These are phyloP conservation scores for Eucalyptus pumila DNA, from an alignment of 345 rosid species.

Conservation along the genomic window DNA sequence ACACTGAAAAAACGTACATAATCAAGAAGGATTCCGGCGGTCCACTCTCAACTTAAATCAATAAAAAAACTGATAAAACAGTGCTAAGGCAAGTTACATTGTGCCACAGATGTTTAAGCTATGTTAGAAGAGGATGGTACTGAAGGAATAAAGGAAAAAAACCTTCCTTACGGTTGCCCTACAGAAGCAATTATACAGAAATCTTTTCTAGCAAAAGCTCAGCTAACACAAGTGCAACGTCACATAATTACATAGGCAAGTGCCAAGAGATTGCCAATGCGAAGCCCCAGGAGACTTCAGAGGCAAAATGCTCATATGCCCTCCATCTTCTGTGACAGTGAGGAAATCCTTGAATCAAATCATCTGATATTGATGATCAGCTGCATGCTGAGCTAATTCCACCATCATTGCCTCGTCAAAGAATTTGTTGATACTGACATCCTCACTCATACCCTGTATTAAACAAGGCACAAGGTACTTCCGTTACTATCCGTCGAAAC, in stretches of 20 bases:
- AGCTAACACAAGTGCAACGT: not conserved
- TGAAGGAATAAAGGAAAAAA: not conserved
- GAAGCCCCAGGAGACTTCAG: not conserved
- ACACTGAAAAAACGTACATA: not conserved
- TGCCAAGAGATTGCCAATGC: not conserved
- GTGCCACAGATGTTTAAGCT: not conserved
- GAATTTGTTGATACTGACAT: conserved; percentile 82
- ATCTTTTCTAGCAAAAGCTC: not conserved
- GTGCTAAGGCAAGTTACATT: not conserved
- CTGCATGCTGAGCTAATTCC: conserved; percentile 80
- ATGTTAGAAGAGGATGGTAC: not conserved
- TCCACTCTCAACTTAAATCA: not conserved
- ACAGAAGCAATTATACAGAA: not conserved
- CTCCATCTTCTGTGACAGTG: not conserved
- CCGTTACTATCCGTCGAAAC: not conserved
- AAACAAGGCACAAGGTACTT: not conserved
- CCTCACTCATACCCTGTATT: conserved; percentile 83
- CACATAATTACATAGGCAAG: not conserved
- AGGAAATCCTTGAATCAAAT: not conserved
- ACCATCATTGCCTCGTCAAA: conserved; percentile 84
- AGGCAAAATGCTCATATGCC: not conserved
- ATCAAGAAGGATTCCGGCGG: not conserved
- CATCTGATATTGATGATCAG: conserved; percentile 70
- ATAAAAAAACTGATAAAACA: not conserved
- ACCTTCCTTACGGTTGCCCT: not conserved